Conservation (phyloP, 768 basidiomycete species). For the Lactarius pseudohatsudake region DNA sequence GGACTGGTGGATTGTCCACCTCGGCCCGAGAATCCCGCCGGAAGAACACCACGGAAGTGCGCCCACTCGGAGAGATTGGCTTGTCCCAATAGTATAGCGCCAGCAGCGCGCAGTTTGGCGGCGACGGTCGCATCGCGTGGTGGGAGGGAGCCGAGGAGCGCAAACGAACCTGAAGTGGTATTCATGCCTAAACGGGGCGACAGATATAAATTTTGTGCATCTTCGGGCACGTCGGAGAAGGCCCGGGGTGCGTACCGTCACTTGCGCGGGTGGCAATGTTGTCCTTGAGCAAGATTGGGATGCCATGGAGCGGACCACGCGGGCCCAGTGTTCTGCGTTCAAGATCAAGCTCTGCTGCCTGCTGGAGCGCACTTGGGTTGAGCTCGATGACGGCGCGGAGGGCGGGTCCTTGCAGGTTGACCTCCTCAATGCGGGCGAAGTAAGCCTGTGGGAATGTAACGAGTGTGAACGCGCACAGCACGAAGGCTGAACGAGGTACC, state of each 20-base stretch:
- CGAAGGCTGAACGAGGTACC: constrained; percentile 25
- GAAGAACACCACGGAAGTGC: constrained; percentile 39
- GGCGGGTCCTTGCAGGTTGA: constrained; percentile 40
- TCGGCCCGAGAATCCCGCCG: constrained; percentile 48
- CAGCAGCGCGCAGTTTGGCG: constrained; percentile 36
- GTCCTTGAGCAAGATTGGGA: constrained; percentile 40
- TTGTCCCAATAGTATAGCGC: constrained; percentile 44
- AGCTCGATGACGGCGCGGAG: constrained; percentile 45
- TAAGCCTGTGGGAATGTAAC: constrained; percentile 37
- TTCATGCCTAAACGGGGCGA: constrained; percentile 38
- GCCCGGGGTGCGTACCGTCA: constrained; percentile 35
- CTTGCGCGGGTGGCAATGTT: constrained; percentile 37
- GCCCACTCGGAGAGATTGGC: constrained; percentile 47
- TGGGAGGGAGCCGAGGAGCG: constrained; percentile 37
- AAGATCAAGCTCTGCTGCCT: constrained; percentile 37
- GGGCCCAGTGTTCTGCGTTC: constrained; percentile 31
- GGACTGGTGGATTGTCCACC: constrained; percentile 46
- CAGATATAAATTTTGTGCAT: constrained; percentile 32
- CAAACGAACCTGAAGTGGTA: constrained; percentile 40
- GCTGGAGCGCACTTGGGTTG: constrained; percentile 39
- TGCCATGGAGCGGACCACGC: constrained; percentile 38
- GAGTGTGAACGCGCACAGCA: not conserved
- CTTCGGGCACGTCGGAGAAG: not conserved
- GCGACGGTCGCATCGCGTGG: constrained; percentile 38
- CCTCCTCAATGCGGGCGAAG: constrained; percentile 44